phyloP scores from a whole-genome alignment of 495 filamentous ascomycete genomes.

The Hypoxylon intermedium region DNA sequence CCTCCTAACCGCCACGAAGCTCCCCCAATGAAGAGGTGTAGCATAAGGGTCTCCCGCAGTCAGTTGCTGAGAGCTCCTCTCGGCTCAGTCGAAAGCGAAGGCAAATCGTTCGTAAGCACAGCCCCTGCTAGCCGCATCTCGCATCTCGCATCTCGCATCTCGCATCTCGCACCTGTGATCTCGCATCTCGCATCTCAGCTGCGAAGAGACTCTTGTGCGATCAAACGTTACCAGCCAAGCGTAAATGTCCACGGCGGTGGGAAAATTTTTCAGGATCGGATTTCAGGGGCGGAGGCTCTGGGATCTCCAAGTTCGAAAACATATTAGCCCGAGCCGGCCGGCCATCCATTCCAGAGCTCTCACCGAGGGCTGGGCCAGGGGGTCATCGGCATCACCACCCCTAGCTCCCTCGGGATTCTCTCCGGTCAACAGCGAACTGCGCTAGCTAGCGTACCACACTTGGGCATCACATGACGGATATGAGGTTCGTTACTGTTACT shows the following conservation, averaged over 20 bases:
- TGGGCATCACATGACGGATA: neutral
- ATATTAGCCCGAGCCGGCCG: neutral
- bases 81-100: neutral
- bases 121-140: neutral
- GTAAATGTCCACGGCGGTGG: neutral
- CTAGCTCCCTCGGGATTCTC: neutral
- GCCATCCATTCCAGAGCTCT: neutral
- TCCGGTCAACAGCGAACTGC: neutral
- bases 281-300: neutral
- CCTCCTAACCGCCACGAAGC: no score
- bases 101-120: neutral
- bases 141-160: no score
- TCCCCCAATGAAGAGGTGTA: no score
- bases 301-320: no score
- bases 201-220: neutral
- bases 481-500: neutral
- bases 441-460: neutral
- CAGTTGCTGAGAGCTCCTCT: neutral
- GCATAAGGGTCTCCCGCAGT: neutral
- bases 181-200: neutral
- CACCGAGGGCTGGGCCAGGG: no score
- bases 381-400: neutral
- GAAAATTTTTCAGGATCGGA: neutral
- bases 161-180: no score
- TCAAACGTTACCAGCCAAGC: neutral